Evolutionary conservation across 148 eudicot species (phyloP).

Genomic region (Euryodendron excelsum): DNA sequence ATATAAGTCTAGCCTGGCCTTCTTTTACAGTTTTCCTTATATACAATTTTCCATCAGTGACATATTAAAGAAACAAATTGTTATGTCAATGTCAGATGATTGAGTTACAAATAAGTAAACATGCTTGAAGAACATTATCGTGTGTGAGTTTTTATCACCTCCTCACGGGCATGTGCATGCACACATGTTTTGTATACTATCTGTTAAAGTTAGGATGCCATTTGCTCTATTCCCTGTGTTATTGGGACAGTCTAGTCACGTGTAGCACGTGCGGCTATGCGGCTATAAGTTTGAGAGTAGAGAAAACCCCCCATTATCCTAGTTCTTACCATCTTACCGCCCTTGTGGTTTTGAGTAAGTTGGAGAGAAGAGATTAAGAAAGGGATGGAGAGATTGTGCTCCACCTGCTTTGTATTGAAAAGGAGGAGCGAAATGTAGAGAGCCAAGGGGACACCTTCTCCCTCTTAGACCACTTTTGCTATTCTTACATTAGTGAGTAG

Average conservation of each 20-base stretch:
- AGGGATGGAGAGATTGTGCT: background rate
- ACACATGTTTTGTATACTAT: background rate
- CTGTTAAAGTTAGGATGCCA: background rate
- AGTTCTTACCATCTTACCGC: too few relatives aligned
- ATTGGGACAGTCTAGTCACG: too few relatives aligned
- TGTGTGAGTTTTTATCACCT: background rate
- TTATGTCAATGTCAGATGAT: background rate
- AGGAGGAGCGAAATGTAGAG: too few relatives aligned
- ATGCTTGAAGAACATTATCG: background rate
- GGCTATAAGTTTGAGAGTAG: too few relatives aligned
- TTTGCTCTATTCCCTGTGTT: too few relatives aligned
- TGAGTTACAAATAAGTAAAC: background rate
- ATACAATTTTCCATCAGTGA: constrained; percentile 7
- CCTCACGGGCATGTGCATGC: background rate
- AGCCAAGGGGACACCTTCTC: too few relatives aligned
- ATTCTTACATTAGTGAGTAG: background rate
- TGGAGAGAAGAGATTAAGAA: background rate
- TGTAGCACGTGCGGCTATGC: too few relatives aligned
- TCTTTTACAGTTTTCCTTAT: background rate
- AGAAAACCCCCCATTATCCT: too few relatives aligned
- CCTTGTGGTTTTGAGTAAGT: too few relatives aligned
- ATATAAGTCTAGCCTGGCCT: constrained; percentile 32
- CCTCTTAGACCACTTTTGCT: too few relatives aligned
- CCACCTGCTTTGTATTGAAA: background rate
- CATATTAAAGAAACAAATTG: background rate